Base-by-base conservation (phyloP, 495 filamentous ascomycete species). In the Penicillium roqueforti region DNA sequence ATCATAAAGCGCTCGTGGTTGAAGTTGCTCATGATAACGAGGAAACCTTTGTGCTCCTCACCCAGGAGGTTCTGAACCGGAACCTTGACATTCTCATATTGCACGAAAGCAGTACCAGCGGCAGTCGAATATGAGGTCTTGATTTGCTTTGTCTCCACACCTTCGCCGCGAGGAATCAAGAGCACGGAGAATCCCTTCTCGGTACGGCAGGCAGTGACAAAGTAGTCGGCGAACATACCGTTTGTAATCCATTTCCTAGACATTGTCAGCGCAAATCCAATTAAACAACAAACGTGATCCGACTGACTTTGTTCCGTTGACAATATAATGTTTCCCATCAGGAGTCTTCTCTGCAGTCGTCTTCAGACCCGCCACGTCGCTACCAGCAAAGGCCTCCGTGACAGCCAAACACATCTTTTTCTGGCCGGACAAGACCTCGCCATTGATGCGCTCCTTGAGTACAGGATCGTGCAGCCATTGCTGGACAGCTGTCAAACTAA, bases 331-430 rank as follows among this genome's bases (percentile, higher is more conserved):
- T 65, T 88, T 88, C 46, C 89, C 89, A 68, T 92, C 89, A 9
- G 86, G 74, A 13, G 87, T 92, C 77, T 91, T 89, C 54, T 76
- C 80, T 9, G 89, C 89, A 1, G 89, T 92, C 3, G 88, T 92
- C 51, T 88, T 79, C 13, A 95, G 77, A 16, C 88, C 86, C 7
- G 89, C 89, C 9, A 95, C 89, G 72, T 95, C 90, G 50, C 85
- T 89, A 5, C 90, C 89, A 23, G 89, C 90, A 68, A 95, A 95
- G 9, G 90, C 89, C 68, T 95, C 90, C 6, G 89, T 92, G 65
- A 95, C 89, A 44, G 89, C 89, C 4, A 95, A 76, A 67, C 82
- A 91, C 72, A 92, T 89, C 76, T 89, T 89, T 80, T 92, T 95
- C 78, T 86, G 81, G 26, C 88, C 89, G 19, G 79, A 82, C 58